Evolutionary conservation across 1,139 yeast genomes (phyloP), one percentile per base, ranked within the genome.

Genomic region (Pichia inconspicua): DNA sequence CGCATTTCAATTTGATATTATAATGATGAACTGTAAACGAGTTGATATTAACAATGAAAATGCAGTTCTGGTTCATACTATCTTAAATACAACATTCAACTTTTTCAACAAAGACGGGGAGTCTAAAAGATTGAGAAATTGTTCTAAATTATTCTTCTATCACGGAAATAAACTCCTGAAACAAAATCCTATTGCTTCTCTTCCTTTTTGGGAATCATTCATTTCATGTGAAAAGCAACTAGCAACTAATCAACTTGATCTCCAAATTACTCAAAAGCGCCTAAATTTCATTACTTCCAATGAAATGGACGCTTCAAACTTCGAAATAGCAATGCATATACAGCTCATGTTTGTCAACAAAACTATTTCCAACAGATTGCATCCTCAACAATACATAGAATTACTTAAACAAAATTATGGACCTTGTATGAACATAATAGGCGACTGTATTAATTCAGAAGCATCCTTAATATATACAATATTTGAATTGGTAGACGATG

Each of bases 121-220:
- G 17, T 12, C 9, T 7, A 58, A 57, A 42, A 49, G 63, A 40
- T 45, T 62, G n/a, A 48, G 55, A 12, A 63, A 62, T 46, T 49
- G 63, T 17, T 53, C 63, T 10, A 59, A 57, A 36, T 39, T 64
- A 15, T 48, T 55, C 5, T 62, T 58, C 44, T 58, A 58, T 41
- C 53, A 48, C 37, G 66, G 64, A 3, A 58, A 54, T 3, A 44
- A 49, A 27, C 41, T 57, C 10, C 17, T 61, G 6, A 17, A 15
- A 8, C 5, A 17, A 19, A 25, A 39, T 25, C 17, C 38, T 14
- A 30, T 19, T 8, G 14, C 11, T 14, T 45, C 48, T 7, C 8
- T 44, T 8, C 11, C 25, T 22, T 45, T 49, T 17, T 51, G 52
- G 40, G 25, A 48, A 14, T 39, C 38, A 11, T 42, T 41, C 39